Evolutionary conservation across 228 moss, liverwort and hornwort species (phyloP), one percentile per base, ranked within the genome.

Genomic region (Sphagnum magellanicum): DNA sequence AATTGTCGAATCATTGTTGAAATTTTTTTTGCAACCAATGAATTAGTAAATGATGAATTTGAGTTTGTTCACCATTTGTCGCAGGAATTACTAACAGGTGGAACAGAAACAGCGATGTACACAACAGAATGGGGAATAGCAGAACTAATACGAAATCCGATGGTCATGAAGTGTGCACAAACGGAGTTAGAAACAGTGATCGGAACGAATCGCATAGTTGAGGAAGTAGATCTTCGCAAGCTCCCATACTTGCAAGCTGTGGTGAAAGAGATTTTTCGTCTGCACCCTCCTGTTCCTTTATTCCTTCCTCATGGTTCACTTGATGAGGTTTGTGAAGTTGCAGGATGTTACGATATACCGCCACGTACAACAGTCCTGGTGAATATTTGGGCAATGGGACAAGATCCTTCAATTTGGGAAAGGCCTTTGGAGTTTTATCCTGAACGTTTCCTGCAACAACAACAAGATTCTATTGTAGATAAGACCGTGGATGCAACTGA

Each of bases 291-390:
- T 0, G 82, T 53, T 0, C 60, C 74, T 0, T 82, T 82, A 52
- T 5, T 65, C 46, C 73, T 82, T 32, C 86, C 86, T 2, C 55
- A 81, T 1, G 79, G 77, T 50, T 66, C 79, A 4, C 66, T 79
- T 73, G 61, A 63, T 50, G 82, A 82, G 32, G 73, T 78, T 16
- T 15, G 69, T 0, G 53, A 53, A 12, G 77, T 71, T 0, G 63
- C 82, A 0, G 46, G 62, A 7, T 79, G 82, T 5, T 79, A 63
- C 73, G 60, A 63, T 48, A 10, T 86, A 9, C 79, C 82, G 0
- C 73, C 71, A 12, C 77, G 86, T 57, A 82, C 79, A 4, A 81
- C 79, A 55, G 67, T 86, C 48, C 58, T 86, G 53, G 53, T 86
- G 61, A 82, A 82, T 57, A 46, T 79, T 52, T 79, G 49, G 51